Percentiles rank a stretch among this genome's conserved stretches.
Conservation (phyloP, 345 rosid genomes). For the Orychophragmus violaceus region DNA sequence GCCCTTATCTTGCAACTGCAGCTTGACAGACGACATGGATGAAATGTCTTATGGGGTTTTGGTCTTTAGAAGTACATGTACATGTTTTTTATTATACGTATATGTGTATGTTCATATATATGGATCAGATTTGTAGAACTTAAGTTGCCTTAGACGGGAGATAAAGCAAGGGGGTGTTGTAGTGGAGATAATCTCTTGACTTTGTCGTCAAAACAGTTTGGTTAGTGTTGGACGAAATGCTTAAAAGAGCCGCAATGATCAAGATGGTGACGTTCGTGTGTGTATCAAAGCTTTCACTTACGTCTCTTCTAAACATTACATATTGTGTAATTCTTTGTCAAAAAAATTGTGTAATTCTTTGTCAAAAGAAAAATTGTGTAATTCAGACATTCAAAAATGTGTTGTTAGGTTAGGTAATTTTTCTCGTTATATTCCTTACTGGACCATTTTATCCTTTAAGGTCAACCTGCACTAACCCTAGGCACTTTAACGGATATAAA, state of each 20-base stretch:
- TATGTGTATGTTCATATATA: not conserved
- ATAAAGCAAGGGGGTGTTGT: constrained; percentile 17
- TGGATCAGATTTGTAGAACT: not conserved
- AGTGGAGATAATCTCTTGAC: constrained; percentile 31
- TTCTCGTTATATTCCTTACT: not conserved
- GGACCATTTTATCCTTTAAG: no score
- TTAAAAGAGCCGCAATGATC: constrained; percentile 7
- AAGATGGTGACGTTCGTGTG: not conserved
- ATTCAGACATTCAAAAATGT: no score
- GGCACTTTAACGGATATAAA: no score
- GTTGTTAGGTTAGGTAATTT: not conserved
- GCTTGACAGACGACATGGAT: constrained; percentile 21
- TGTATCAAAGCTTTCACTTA: constrained; percentile 15
- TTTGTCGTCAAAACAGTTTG: constrained; percentile 31
- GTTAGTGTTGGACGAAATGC: constrained; percentile 5
- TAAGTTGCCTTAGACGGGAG: constrained; percentile 28
- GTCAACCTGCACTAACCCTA: not conserved
- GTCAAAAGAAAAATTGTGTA: no score
- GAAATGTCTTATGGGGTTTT: constrained; percentile 1
- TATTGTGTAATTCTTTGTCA: no score
- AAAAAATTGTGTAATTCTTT: no score
- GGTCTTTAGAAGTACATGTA: constrained; percentile 12
- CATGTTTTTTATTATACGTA: not conserved
- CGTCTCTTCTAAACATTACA: constrained; percentile 6
- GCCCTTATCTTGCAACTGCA: constrained; percentile 26